phyloP scores from a whole-genome alignment of 306 rosid genomes.

The Albizia julibrissin region DNA sequence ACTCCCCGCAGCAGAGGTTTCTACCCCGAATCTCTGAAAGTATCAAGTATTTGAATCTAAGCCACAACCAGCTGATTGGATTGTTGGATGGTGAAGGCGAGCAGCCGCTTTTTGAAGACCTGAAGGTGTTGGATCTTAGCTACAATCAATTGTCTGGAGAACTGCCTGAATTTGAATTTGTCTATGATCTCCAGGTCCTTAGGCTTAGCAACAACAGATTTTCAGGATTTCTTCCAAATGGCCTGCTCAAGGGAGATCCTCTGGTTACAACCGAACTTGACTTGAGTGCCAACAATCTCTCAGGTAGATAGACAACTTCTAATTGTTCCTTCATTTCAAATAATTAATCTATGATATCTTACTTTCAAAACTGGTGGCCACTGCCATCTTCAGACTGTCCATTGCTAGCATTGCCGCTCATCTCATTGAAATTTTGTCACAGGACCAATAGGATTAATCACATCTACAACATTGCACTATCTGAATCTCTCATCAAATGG shows the following conservation, averaged over 20 bases:
- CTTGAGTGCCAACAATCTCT: constrained; percentile 94
- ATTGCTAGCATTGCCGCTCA: constrained; percentile 14
- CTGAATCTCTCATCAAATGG: constrained; percentile 85
- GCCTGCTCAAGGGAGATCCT: constrained; percentile 86
- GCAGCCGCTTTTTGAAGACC: constrained; percentile 62
- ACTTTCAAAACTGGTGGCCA: constrained; percentile 6
- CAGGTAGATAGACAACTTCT: constrained; percentile 60
- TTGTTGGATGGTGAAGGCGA: constrained; percentile 70
- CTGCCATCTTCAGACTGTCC: background rate
- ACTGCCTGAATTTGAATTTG: constrained; percentile 90
- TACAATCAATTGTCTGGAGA: constrained; percentile 89
- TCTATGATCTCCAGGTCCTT: constrained; percentile 85
- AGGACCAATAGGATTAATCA: constrained; percentile 76
- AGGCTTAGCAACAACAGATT: constrained; percentile 89
- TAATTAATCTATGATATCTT: constrained; percentile 3
- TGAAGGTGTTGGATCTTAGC: constrained; percentile 94
- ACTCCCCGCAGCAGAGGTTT: constrained; percentile 59
- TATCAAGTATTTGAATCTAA: constrained; percentile 76
- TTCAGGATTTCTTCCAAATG: constrained; percentile 78
- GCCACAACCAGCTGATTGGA: constrained; percentile 83
- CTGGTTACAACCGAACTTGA: constrained; percentile 79
- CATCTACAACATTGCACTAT: constrained; percentile 64
- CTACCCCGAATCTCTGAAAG: constrained; percentile 69
- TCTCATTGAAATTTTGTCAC: constrained; percentile 48
- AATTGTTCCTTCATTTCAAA: constrained; percentile 1